Evolutionary conservation across 2,329 filamentous ascomycete species (phyloP).

Genomic region (Lithohypha guttulata): DNA sequence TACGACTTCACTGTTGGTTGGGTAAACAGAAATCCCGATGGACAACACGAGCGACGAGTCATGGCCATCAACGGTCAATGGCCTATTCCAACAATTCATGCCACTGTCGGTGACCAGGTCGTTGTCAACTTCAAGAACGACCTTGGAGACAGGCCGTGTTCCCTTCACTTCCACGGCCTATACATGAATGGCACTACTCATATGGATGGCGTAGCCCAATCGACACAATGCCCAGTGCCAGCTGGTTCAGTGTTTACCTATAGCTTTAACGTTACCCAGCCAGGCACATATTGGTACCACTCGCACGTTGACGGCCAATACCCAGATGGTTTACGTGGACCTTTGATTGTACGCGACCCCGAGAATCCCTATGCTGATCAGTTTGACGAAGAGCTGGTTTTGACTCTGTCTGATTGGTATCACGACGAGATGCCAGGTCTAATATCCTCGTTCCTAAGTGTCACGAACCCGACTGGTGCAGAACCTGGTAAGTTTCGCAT

Average conservation of each 20-base stretch:
- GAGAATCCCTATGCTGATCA: constrained; percentile 45
- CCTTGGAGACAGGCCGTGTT: constrained; percentile 29
- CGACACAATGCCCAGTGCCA: constrained; percentile 57
- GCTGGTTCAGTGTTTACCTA: constrained; percentile 58
- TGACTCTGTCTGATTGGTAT: constrained; percentile 64
- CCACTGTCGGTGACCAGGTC: constrained; percentile 28
- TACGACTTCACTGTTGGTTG: constrained; percentile 62
- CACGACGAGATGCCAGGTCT: constrained; percentile 47
- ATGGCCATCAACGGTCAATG: constrained; percentile 70
- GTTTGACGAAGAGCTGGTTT: constrained; percentile 52
- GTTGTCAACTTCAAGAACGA: constrained; percentile 31
- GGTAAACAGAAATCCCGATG: constrained; percentile 63
- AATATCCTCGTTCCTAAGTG: constrained; percentile 37
- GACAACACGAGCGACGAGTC: constrained; percentile 49
- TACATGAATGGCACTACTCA: constrained; percentile 56
- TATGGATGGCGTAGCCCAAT: constrained; percentile 60
- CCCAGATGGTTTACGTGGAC: constrained; percentile 56
- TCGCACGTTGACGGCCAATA: constrained; percentile 59
- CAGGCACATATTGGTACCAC: constrained; percentile 73
- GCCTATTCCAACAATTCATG: constrained; percentile 53
- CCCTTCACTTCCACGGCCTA: constrained; percentile 56
- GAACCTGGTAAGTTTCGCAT: constrained; percentile 37
- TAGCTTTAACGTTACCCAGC: constrained; percentile 56
- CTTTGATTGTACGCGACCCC: constrained; percentile 55
- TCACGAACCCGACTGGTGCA: constrained; percentile 40